phyloP scores from a whole-genome alignment of 176 grass and related monocot genomes.

The Alopecurus myosuroides region DNA sequence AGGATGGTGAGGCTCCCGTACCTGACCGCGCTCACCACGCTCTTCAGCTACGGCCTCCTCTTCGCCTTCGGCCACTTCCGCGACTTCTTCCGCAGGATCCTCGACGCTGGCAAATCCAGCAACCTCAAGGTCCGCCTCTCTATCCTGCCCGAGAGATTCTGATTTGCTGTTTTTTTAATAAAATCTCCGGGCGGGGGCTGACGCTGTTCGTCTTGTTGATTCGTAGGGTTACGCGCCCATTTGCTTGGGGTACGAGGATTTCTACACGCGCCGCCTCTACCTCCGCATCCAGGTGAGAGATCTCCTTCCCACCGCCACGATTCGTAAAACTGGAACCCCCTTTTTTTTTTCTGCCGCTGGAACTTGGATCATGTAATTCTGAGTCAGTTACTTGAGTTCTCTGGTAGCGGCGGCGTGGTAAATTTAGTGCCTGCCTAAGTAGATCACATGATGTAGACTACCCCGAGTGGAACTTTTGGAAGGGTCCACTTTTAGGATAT shows the following conservation, averaged over 20 bases:
- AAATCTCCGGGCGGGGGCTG: neutral
- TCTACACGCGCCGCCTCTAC: slow-evolving; percentile 92
- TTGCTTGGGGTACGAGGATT: slow-evolving; percentile 89
- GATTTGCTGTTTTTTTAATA: slow-evolving; percentile 5
- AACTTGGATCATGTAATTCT: neutral
- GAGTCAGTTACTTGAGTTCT: neutral
- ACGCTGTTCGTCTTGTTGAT: neutral
- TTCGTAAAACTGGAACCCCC: neutral
- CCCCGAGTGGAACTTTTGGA: neutral
- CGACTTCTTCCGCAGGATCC: slow-evolving; percentile 72
- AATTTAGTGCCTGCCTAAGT: neutral
- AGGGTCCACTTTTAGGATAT: neutral
- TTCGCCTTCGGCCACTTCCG: slow-evolving; percentile 86
- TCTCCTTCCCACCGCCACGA: neutral
- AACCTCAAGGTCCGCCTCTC: slow-evolving; percentile 51
- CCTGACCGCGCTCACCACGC: slow-evolving; percentile 64
- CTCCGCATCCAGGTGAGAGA: slow-evolving; percentile 84
- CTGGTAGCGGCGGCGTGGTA: neutral
- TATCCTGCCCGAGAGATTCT: neutral
- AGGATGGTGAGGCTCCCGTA: slow-evolving; percentile 79
- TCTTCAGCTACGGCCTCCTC: slow-evolving; percentile 88
- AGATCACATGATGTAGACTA: slow-evolving; percentile 4
- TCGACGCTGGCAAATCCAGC: slow-evolving; percentile 65
- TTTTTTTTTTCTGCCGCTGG: neutral
- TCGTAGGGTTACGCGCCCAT: slow-evolving; percentile 85